A percentile compares a stretch with the other conserved stretches of the same genome.
Conservation (phyloP, 176 grass and related monocot genomes). For the Eremochloa ophiuroides region DNA sequence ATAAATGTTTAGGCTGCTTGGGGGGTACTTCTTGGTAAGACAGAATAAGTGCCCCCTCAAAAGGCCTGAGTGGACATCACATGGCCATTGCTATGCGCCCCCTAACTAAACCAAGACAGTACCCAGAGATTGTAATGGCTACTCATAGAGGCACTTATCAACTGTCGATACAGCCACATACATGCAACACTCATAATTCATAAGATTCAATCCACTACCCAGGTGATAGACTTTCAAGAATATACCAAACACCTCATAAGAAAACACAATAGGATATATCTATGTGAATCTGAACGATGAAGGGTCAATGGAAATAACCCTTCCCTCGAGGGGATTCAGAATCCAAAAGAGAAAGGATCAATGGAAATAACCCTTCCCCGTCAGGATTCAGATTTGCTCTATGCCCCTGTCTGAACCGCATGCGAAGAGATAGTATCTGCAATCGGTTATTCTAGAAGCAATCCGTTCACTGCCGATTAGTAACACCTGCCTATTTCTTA, state of each 20-base stretch:
- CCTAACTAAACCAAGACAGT: constrained; percentile 57
- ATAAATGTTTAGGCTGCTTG: constrained; percentile 16
- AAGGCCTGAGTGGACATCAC: constrained; percentile 5
- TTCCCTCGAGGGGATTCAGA: too few relatives aligned
- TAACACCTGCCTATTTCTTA: not conserved
- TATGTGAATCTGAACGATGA: constrained; percentile 24
- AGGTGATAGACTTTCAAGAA: too few relatives aligned
- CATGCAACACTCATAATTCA: not conserved
- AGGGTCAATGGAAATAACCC: too few relatives aligned
- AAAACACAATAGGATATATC: not conserved
- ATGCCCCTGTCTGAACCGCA: constrained; percentile 54
- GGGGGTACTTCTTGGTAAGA: not conserved
- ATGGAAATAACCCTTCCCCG: not conserved
- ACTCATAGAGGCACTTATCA: constrained; percentile 44
- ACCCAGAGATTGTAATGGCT: constrained; percentile 20
- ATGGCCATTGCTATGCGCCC: constrained; percentile 28
- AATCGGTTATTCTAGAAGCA: constrained; percentile 55
- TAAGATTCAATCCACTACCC: not conserved
- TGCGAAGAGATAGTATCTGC: not conserved
- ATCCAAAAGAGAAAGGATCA: not conserved
- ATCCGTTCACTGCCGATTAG: not conserved
- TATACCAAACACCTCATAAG: not conserved
- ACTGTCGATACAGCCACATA: not conserved
- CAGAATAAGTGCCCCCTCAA: constrained; percentile 27
- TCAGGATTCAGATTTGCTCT: constrained; percentile 19